Evolutionary conservation across 257 asterid genomes (phyloP).

Genomic region (Fraxinus excelsior): DNA sequence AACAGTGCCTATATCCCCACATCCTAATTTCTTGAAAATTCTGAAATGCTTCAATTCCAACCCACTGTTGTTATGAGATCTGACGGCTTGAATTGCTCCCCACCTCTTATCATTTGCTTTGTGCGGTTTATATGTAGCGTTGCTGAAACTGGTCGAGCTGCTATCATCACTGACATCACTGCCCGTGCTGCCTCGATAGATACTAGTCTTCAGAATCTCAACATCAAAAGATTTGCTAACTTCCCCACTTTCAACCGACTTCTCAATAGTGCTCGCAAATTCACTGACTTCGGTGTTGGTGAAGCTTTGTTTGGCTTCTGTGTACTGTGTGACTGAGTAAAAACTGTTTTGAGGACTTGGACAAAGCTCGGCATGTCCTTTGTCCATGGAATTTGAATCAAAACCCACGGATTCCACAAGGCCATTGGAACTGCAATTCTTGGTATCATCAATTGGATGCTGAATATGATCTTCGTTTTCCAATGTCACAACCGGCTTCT

Average conservation of each 20-base stretch:
- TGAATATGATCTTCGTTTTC: constrained; percentile 25
- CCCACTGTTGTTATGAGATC: constrained; percentile 43
- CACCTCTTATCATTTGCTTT: constrained; percentile 60
- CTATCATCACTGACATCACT: constrained; percentile 65
- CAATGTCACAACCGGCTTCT: constrained; percentile 11
- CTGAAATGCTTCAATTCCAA: constrained; percentile 55
- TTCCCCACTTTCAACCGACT: constrained; percentile 57
- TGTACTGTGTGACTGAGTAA: constrained; percentile 41
- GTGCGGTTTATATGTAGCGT: constrained; percentile 55
- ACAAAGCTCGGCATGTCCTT: constrained; percentile 33
- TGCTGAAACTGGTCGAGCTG: constrained; percentile 54
- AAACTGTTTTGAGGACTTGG: constrained; percentile 49
- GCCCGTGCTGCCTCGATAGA: constrained; percentile 51
- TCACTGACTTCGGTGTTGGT: constrained; percentile 52
- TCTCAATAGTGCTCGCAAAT: constrained; percentile 38
- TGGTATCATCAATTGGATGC: constrained; percentile 32
- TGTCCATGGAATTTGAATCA: constrained; percentile 21
- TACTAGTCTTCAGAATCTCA: constrained; percentile 53
- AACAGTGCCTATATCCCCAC: constrained; percentile 71
- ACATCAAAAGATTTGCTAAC: constrained; percentile 46
- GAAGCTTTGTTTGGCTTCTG: constrained; percentile 54
- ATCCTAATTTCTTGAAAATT: constrained; percentile 51
- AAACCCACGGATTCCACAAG: constrained; percentile 33
- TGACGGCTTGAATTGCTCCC: constrained; percentile 66
- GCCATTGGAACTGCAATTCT: constrained; percentile 35